Percentiles rank a stretch among this genome's conserved stretches.
Evolutionary conservation across 2,329 filamentous ascomycete genomes (phyloP).

Genomic region (Alternaria brassicicola): DNA sequence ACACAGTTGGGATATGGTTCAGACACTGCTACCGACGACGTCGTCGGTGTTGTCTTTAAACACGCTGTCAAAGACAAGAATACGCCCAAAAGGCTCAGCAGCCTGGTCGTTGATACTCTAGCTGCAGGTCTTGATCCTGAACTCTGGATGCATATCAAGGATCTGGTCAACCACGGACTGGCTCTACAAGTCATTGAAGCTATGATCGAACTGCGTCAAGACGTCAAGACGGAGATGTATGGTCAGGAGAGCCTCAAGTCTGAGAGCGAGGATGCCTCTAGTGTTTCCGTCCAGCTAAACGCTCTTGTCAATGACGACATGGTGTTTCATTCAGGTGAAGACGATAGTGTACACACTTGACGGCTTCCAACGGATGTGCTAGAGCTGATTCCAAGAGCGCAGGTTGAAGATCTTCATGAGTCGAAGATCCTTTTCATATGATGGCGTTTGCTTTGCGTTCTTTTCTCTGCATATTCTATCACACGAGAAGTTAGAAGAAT

Average conservation of each 20-base stretch:
- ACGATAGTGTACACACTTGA: not conserved
- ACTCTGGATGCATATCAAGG: slow-evolving; percentile 14
- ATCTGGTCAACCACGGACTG: not conserved
- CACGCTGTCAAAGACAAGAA: slow-evolving; percentile 22
- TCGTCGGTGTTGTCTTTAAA: slow-evolving; percentile 22
- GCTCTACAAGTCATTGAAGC: slow-evolving; percentile 9
- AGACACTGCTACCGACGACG: not conserved
- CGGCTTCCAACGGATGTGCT: not conserved
- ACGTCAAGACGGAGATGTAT: slow-evolving; percentile 2
- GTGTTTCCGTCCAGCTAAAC: not conserved
- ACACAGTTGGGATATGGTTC: slow-evolving; percentile 6
- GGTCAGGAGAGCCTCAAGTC: slow-evolving; percentile 2
- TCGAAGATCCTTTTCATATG: not conserved
- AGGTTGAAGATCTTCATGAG: not conserved
- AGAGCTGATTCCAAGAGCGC: not conserved
- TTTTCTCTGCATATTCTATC: not conserved
- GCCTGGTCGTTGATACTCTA: slow-evolving; percentile 22
- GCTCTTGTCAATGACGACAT: not conserved
- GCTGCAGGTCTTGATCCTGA: slow-evolving; percentile 16
- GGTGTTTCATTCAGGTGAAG: not conserved
- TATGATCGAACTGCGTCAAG: slow-evolving; percentile 9
- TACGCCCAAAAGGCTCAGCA: slow-evolving; percentile 15
- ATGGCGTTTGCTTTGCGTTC: not conserved
- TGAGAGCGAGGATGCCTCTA: not conserved
- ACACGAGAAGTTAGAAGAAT: not conserved